A percentile compares a stretch with the other conserved stretches of the same genome.
Evolutionary conservation across 1,139 yeast genomes (phyloP).

Genomic region (Saccharomyces uvarum): DNA sequence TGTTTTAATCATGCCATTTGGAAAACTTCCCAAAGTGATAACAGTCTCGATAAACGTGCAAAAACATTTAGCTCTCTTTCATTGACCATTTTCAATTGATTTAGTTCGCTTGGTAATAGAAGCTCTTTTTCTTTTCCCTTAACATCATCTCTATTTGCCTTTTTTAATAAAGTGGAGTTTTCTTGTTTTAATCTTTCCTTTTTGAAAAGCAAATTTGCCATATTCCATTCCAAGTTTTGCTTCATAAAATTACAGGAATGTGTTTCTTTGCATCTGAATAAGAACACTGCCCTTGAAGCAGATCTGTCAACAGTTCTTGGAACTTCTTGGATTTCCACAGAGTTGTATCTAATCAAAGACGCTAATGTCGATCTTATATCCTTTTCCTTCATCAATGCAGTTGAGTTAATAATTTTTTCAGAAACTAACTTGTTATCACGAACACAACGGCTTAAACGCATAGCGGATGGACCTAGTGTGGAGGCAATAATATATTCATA

Average conservation of each 20-base stretch:
- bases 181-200: conserved; percentile 52
- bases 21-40: conserved; percentile 47
- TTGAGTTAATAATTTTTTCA: conserved; percentile 72
- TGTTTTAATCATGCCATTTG: conserved; percentile 28
- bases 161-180: conserved; percentile 62
- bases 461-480: conserved; percentile 51
- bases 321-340: conserved; percentile 77
- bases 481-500: conserved; percentile 56
- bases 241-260: conserved; percentile 44
- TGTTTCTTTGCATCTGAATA: conserved; percentile 64
- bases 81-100: conserved; percentile 57
- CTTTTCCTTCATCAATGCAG: conserved; percentile 68
- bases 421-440: conserved; percentile 65
- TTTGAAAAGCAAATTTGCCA: conserved; percentile 56
- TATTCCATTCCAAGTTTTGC: conserved; percentile 55
- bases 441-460: conserved; percentile 61
- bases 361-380: conserved; percentile 63
- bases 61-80: conserved; percentile 48
- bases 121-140: conserved; percentile 72
- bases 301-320: conserved; percentile 90
- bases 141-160: conserved; percentile 85
- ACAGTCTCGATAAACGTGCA: conserved; percentile 48
- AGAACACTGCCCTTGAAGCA: conserved; percentile 77
- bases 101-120: conserved; percentile 65
- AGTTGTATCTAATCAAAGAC: conserved; percentile 48